phyloP scores from a whole-genome alignment of 2,329 filamentous ascomycete species.

The Neonectria coccinea region DNA sequence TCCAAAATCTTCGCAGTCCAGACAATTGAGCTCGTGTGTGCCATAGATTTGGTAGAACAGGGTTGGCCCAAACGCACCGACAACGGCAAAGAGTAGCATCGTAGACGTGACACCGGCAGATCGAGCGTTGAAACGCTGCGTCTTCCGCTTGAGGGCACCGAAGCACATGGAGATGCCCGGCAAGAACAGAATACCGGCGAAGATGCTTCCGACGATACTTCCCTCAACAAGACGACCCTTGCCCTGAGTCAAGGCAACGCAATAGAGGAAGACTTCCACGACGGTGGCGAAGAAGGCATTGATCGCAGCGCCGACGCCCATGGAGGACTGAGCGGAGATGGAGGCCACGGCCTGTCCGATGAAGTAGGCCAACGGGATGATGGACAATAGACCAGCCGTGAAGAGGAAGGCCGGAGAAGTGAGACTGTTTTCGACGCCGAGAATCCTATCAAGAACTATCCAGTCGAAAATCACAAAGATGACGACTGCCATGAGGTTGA shows the following conservation, averaged over 20 bases:
- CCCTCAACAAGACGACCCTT: slow-evolving; percentile 95
- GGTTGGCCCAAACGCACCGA: slow-evolving; percentile 94
- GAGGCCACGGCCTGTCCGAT: slow-evolving; percentile 98
- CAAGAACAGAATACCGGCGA: slow-evolving; percentile 93
- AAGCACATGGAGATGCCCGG: slow-evolving; percentile 99
- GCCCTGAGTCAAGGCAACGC: slow-evolving; percentile 90
- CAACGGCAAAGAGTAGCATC: slow-evolving; percentile 96
- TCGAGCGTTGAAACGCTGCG: slow-evolving; percentile 96
- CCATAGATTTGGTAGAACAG: slow-evolving; percentile 99
- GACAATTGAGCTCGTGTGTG: slow-evolving; percentile 93
- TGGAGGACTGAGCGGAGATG: slow-evolving; percentile 97
- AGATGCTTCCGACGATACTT: slow-evolving; percentile 97
- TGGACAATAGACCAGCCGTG: slow-evolving; percentile 83
- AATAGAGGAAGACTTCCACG: slow-evolving; percentile 98
- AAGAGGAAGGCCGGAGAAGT: slow-evolving; percentile 91
- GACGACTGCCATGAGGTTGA: slow-evolving; percentile 96
- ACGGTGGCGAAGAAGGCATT: slow-evolving; percentile 99
- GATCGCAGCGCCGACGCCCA: slow-evolving; percentile 96
- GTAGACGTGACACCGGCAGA: slow-evolving; percentile 97
- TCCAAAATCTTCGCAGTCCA: slow-evolving; percentile 66
- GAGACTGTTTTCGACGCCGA: slow-evolving; percentile 78
- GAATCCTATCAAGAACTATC: slow-evolving; percentile 75
- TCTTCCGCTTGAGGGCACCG: slow-evolving; percentile 96
- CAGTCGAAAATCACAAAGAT: slow-evolving; percentile 95
- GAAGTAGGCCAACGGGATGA: slow-evolving; percentile 97